phyloP scores from a whole-genome alignment of 768 basidiomycete species.

The Collybia sordida region DNA sequence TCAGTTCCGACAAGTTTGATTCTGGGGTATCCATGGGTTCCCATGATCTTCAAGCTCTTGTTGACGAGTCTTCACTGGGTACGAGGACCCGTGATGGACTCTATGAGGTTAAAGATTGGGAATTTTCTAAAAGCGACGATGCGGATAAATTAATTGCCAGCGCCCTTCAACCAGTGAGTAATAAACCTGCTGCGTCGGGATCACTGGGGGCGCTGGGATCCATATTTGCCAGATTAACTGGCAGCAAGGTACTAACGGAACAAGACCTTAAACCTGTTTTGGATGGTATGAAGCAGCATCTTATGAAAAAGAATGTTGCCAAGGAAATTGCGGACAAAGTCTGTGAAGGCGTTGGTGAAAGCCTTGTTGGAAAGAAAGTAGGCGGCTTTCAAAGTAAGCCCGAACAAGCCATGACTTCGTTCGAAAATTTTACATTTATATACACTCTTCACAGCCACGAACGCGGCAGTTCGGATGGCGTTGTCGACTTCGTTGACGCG shows the following conservation, averaged over 20 bases:
- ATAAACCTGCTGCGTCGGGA: conserved; percentile 33
- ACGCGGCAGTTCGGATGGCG: conserved; percentile 78
- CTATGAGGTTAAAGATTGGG: conserved; percentile 76
- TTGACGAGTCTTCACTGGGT: conserved; percentile 75
- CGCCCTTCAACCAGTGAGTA: conserved; percentile 48
- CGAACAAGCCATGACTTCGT: neutral
- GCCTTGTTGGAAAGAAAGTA: conserved; percentile 86
- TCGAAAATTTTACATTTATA: conserved; percentile 11
- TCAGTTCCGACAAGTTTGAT: conserved; percentile 61
- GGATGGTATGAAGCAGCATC: conserved; percentile 93
- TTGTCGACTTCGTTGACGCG: conserved; percentile 86
- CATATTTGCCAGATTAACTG: conserved; percentile 83
- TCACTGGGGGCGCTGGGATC: conserved; percentile 70
- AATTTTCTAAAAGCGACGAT: conserved; percentile 54
- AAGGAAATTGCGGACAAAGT: conserved; percentile 94
- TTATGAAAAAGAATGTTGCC: conserved; percentile 99
- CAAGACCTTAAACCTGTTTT: conserved; percentile 86
- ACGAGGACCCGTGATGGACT: conserved; percentile 69
- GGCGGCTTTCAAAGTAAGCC: conserved; percentile 83
- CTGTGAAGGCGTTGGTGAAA: conserved; percentile 91
- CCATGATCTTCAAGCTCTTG: conserved; percentile 58
- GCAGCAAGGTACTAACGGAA: conserved; percentile 78
- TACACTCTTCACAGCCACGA: conserved; percentile 59
- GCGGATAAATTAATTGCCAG: conserved; percentile 56
- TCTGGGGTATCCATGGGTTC: conserved; percentile 28